These are phyloP conservation scores for Gastrolobium villosum DNA, from an alignment of 306 rosid genomes.

Conservation along the genomic window DNA sequence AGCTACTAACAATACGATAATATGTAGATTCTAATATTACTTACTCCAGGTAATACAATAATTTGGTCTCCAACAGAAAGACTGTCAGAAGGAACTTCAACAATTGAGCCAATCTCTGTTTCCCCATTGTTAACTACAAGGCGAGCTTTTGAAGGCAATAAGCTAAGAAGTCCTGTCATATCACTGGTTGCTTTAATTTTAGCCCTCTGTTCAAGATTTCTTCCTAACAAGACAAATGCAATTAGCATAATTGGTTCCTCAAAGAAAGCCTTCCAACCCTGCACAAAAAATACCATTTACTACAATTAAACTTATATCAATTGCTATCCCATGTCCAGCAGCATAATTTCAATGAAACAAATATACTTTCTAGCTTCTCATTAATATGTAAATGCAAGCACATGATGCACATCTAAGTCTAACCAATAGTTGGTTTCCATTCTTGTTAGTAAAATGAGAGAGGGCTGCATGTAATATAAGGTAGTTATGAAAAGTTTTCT, in stretches of 20 bases:
- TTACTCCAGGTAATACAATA: slow-evolving; percentile 91
- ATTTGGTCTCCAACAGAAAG: slow-evolving; percentile 89
- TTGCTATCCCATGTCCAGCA: slow-evolving; percentile 33
- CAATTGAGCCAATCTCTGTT: slow-evolving; percentile 63
- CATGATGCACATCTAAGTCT: slow-evolving; percentile 24
- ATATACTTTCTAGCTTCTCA: slow-evolving; percentile 11
- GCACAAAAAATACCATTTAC: slow-evolving; percentile 53
- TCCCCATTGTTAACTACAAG: slow-evolving; percentile 70
- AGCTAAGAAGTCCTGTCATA: slow-evolving; percentile 93
- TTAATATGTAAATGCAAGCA: slow-evolving; percentile 37
- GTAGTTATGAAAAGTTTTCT: background rate
- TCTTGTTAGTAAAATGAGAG: slow-evolving; percentile 16
- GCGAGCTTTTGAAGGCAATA: slow-evolving; percentile 95
- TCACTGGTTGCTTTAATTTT: slow-evolving; percentile 98
- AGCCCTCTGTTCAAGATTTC: slow-evolving; percentile 98
- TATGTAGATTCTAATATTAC: slow-evolving; percentile 48
- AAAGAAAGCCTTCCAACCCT: slow-evolving; percentile 99
- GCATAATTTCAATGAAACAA: slow-evolving; percentile 41
- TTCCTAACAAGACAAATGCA: slow-evolving; percentile 95
- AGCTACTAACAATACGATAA: slow-evolving; percentile 34
- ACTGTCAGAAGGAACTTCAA: slow-evolving; percentile 92
- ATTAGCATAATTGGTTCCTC: slow-evolving; percentile 99
- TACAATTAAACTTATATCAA: slow-evolving; percentile 38
- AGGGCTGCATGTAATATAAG: background rate
- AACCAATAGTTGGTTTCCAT: slow-evolving; percentile 21